Base-by-base conservation (phyloP, 2,329 filamentous ascomycete genomes). In the Monilinia fructicola region DNA sequence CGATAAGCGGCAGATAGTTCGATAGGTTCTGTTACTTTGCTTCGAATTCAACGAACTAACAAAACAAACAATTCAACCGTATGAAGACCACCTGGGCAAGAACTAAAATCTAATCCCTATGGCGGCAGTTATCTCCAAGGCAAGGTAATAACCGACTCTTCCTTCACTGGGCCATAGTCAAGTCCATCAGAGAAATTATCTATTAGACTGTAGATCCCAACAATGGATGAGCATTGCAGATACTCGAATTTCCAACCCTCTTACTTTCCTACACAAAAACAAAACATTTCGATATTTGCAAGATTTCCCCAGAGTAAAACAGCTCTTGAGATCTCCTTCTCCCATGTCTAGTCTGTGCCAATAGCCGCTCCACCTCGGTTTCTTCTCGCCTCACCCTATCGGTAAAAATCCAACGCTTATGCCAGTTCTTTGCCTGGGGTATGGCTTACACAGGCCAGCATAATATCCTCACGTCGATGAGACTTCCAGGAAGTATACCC, bases 401-500 rank as follows among this genome's bases (percentile, higher is more conserved):
- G 54, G 54, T 40, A 18, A 58, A 50, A 50, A 58, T 50, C 42
- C 54, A 58, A 48, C 31, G 42, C 48, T 60, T 50, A 48, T 50
- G 14, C 31, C 60, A 54, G 28, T 40, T 31, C 23, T 35, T 23
- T 64, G 38, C 50, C 21, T 31, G 26, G 40, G 23, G n/a, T 38
- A 35, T 35, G 16, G 53, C 9, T 60, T 38, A 65, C 64, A 65
- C 54, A 65, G 54, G n/a, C 54, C 64, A 53, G 26, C 23, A 23
- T 58, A 21, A 46, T 44, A 65, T 65, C 38, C 40, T 52, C 40
- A 50, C 54, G 12, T 6, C 10, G 44, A 38, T 9, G 38, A 60
- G 46, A 23, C 23, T 60, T n/a, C 44, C 46, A 40, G n/a, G 35
- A 53, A 14, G 31, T 60, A 23, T 31, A 23, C 26, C n/a, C 21